Conservation (phyloP, 768 basidiomycete species). For the Xerocomellus intermedius region DNA sequence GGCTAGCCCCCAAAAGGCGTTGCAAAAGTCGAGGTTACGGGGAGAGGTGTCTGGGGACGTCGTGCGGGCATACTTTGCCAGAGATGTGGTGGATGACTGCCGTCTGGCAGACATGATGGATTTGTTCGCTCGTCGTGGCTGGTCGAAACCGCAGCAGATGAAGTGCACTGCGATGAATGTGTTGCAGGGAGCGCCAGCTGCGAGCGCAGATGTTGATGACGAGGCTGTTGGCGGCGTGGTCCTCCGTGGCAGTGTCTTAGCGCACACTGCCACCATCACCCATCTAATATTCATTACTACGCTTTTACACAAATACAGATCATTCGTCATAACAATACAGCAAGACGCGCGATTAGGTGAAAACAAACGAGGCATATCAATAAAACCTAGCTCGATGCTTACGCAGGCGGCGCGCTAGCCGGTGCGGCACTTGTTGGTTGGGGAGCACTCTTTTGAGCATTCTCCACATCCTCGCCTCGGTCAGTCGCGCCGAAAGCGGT, state of each 20-base stretch:
- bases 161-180: constrained; percentile 14
- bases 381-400: background rate
- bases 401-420: no score
- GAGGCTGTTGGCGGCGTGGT: constrained; percentile 8
- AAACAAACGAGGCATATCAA: background rate
- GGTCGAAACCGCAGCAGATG: constrained; percentile 15
- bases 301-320: background rate
- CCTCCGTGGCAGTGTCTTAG: constrained; percentile 17
- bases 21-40: constrained; percentile 85
- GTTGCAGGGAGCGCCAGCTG: background rate
- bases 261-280: no score
- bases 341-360: background rate
- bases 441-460: background rate
- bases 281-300: background rate
- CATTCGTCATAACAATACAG: background rate
- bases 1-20: constrained; percentile 89
- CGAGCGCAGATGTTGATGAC: background rate
- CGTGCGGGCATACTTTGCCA: constrained; percentile 65
- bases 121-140: constrained; percentile 16
- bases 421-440: background rate
- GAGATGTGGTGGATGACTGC: constrained; percentile 79
- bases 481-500: constrained; percentile 11
- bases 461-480: background rate
- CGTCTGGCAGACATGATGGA: constrained; percentile 67
- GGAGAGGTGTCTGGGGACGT: constrained; percentile 43